Evolutionary conservation across 2,329 filamentous ascomycete genomes (phyloP).

Genomic region (Rhinocladiella similis): DNA sequence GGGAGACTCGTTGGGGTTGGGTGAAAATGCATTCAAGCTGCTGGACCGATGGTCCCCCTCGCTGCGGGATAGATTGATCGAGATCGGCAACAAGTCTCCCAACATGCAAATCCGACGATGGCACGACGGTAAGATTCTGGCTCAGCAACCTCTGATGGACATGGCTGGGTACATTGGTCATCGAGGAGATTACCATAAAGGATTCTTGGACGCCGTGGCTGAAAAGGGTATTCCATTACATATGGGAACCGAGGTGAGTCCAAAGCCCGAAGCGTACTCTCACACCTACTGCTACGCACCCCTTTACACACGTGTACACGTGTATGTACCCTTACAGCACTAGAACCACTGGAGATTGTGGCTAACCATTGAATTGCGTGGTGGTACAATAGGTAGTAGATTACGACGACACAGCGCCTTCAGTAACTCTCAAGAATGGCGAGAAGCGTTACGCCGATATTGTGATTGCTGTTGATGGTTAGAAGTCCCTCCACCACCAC

Average conservation of each 20-base stretch:
- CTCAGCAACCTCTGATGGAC: slow-evolving; percentile 34
- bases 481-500: not conserved
- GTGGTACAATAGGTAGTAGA: slow-evolving; percentile 15
- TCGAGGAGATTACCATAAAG: slow-evolving; percentile 59
- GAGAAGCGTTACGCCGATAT: slow-evolving; percentile 40
- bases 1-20: slow-evolving; percentile 41
- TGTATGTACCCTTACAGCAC: too few species aligned
- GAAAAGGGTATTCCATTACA: slow-evolving; percentile 35
- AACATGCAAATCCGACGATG: slow-evolving; percentile 37
- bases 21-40: slow-evolving; percentile 32
- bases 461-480: slow-evolving; percentile 55
- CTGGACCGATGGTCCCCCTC: slow-evolving; percentile 35
- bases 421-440: slow-evolving; percentile 21
- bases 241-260: slow-evolving; percentile 39
- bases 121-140: slow-evolving; percentile 37
- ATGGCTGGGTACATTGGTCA: slow-evolving; percentile 60
- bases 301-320: too few species aligned
- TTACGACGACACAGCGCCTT: slow-evolving; percentile 19
- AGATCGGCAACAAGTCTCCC: slow-evolving; percentile 38
- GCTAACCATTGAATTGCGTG: not conserved
- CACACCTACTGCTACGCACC: too few species aligned
- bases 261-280: too few species aligned
- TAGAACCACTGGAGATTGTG: not conserved
- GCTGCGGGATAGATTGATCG: slow-evolving; percentile 54
- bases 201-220: slow-evolving; percentile 56